A percentile compares a stretch with the other conserved stretches of the same genome.
Evolutionary conservation across 805 yeast genomes (phyloP).

Genomic region (Cephaloascus albidus): DNA sequence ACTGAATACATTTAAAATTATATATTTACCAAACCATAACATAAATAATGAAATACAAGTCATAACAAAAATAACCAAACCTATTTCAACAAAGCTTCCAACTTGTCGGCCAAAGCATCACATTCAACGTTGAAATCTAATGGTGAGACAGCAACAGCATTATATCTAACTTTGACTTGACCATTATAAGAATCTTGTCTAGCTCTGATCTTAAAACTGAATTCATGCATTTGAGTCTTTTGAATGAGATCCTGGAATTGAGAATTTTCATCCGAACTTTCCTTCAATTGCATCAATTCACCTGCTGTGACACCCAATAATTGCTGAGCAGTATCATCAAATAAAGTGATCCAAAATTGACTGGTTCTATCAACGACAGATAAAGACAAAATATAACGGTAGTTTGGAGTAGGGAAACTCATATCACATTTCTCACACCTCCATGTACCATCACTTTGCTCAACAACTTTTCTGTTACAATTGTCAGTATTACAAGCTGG

Average conservation of each 20-base stretch:
- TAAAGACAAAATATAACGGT: slow-evolving; percentile 72
- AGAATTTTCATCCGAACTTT: slow-evolving; percentile 29
- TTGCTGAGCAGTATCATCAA: slow-evolving; percentile 73
- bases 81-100: slow-evolving; percentile 24
- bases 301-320: slow-evolving; percentile 62
- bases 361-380: slow-evolving; percentile 77
- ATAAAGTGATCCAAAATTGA: slow-evolving; percentile 77
- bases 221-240: slow-evolving; percentile 57
- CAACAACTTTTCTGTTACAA: slow-evolving; percentile 80
- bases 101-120: slow-evolving; percentile 40
- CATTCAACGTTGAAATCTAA: slow-evolving; percentile 54
- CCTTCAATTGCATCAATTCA: slow-evolving; percentile 40
- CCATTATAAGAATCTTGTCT: slow-evolving; percentile 81
- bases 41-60: background rate
- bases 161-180: slow-evolving; percentile 64
- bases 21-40: background rate
- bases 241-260: slow-evolving; percentile 36
- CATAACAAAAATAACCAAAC: background rate
- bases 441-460: slow-evolving; percentile 70
- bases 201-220: slow-evolving; percentile 68
- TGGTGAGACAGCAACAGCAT: slow-evolving; percentile 43
- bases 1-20: too few relatives aligned
- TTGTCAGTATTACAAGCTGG: slow-evolving; percentile 77
- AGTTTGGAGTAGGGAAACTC: slow-evolving; percentile 56
- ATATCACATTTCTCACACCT: slow-evolving; percentile 89